Base-by-base conservation (phyloP, 2,329 filamentous ascomycete species). In the Polytolypa hystricis region DNA sequence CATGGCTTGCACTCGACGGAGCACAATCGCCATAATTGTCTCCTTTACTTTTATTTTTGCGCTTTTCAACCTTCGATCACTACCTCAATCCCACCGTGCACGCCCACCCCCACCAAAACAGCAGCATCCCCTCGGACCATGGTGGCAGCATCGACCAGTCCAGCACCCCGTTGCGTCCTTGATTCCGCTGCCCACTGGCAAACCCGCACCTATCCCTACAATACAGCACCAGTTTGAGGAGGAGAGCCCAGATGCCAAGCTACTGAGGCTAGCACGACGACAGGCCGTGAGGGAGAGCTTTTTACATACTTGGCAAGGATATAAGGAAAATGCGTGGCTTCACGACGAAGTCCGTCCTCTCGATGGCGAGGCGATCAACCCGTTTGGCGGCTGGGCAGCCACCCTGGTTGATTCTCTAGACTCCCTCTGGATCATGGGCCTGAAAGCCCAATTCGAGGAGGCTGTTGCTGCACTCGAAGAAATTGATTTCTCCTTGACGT, bases 291-390 rank as follows among this genome's bases (percentile, higher is more conserved):
- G 61, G 45, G 60, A 62, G 33, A 67, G 63, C 45, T 76, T 76
- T 45, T 42, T 60, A 30, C 71, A 71, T 47, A 69, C 69, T 41
- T 81, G 75, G 73, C 50, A 56, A 6, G 71, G 70, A 10, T 82
- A 83, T 56, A 76, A 69, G 49, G 64, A 66, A 37, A 56, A 71
- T 46, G 79, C 78, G 0, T 82, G 77, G 76, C 66, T 70, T 47
- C 65, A 69, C 33, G 77, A 82, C 51, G 78, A 79, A 45, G 60
- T 81, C 35, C 62, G 64, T 19, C 78, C 78, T 3, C 47, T 81
- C 7, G 66, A 66, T 11, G 74, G 67, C 8, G 48, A 54, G 2
- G 61, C 55, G 33, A 66, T 67, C 30, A 68, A 79, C 46, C 69
- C 72, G 21, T 80, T 79, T 55, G 74, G 73, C 10, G 78, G 77